Conservation (phyloP, 2,329 filamentous ascomycete species). For the Fusarium irregulare region DNA sequence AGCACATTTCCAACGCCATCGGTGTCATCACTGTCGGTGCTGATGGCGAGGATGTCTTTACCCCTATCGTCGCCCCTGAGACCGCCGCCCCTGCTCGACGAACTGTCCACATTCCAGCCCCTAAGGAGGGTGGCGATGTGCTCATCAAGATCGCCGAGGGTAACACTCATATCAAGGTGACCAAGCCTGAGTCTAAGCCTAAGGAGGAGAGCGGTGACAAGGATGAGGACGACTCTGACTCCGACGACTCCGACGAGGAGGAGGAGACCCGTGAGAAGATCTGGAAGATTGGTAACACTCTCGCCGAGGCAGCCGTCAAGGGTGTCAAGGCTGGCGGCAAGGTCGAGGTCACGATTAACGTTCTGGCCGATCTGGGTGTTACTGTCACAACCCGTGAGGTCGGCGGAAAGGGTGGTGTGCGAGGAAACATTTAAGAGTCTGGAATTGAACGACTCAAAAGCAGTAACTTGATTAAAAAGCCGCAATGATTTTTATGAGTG, state of each 20-base stretch:
- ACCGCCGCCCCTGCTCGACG: slow-evolving; percentile 91
- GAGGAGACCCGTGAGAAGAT: slow-evolving; percentile 90
- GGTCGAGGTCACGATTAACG: slow-evolving; percentile 93
- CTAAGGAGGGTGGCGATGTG: slow-evolving; percentile 86
- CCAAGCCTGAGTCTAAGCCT: slow-evolving; percentile 83
- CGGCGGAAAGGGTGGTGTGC: slow-evolving; percentile 85
- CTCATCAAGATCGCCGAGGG: slow-evolving; percentile 91
- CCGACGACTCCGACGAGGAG: slow-evolving; percentile 73
- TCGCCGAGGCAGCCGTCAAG: slow-evolving; percentile 88
- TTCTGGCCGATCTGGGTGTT: slow-evolving; percentile 81
- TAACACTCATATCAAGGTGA: slow-evolving; percentile 90
- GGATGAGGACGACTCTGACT: slow-evolving; percentile 72
- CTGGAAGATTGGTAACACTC: slow-evolving; percentile 85
- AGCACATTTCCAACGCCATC: slow-evolving; percentile 88
- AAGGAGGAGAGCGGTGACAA: slow-evolving; percentile 72
- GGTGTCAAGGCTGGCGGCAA: slow-evolving; percentile 88
- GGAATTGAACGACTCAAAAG: slow-evolving; percentile 32
- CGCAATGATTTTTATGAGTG: slow-evolving; percentile 40
- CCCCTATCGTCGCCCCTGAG: slow-evolving; percentile 83
- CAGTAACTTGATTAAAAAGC: slow-evolving; percentile 33
- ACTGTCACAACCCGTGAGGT: slow-evolving; percentile 87
- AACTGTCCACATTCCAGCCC: slow-evolving; percentile 79
- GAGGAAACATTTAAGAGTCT: slow-evolving; percentile 64
- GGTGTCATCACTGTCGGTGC: slow-evolving; percentile 78
- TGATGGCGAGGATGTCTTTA: slow-evolving; percentile 76